Base-by-base conservation (phyloP, 1,139 yeast species). In the Kodamaea sp. region DNA sequence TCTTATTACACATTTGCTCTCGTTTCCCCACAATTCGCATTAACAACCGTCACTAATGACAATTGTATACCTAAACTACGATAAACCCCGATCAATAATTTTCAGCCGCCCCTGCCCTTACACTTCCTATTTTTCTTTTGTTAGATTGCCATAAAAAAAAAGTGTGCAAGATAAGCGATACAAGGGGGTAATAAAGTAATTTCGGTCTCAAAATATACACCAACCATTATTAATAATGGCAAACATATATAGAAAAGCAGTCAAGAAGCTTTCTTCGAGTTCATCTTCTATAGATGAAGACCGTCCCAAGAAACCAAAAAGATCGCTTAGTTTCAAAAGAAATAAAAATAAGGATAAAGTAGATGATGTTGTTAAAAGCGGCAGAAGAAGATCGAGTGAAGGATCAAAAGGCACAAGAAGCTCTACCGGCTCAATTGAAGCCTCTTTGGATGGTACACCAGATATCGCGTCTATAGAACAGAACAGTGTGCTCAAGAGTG, bases 171-270 rank as follows among this genome's bases (percentile, higher is more conserved):
- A 15, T 15, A 15, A 15, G 20, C 20, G 20, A 15, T 15, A 15
- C 20, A 15, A 15, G 20, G 12, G 8, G 30, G n/a, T 12, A 20
- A 24, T 8, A 20, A 32, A 11, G 35, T 20, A 10, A 25, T 8
- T n/a, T 11, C 15, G 15, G 4, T 29, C 12, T 9, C 9, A n/a
- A 15, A 9, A n/a, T 29, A 29, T 29, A 9, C 31, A n/a, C 12
- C 11, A 10, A 20, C 26, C 23, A n/a, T 12, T 6, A 8, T 10
- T 20, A 26, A 27, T 31, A 12, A 43, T 43, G 44, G 41, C 46
- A 11, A 43, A 43, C 31, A 36, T 43, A 32, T 45, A 42, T 38
- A 42, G 45, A 15, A 47, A 47, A 34, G 48, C 51, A 8, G 32
- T 41, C 25, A 41, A 37, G 41, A 47, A 44, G 35, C 40, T 47